Percentiles rank a stretch among this genome's conserved stretches.
These are phyloP conservation scores for Linum trigynum DNA, from an alignment of 345 rosid genomes.

Conservation along the genomic window DNA sequence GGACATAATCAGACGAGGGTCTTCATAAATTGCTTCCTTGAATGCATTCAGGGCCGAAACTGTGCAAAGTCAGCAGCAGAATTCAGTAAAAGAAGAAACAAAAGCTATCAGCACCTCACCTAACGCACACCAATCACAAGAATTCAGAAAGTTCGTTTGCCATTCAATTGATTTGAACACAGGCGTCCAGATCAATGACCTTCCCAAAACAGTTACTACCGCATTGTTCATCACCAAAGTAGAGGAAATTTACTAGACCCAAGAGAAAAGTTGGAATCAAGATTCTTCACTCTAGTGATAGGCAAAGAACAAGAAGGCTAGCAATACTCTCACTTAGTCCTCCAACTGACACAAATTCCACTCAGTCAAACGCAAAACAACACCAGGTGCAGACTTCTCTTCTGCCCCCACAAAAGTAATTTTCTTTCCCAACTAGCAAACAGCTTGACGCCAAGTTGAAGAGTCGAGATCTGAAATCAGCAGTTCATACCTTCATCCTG, in stretches of 20 bases:
- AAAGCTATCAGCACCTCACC: too few relatives aligned
- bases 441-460: background rate
- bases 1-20: conserved; percentile 63
- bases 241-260: background rate
- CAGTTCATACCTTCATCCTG: conserved; percentile 53
- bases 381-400: background rate
- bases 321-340: background rate
- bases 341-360: background rate
- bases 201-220: background rate
- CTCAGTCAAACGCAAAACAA: background rate
- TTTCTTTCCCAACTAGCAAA: background rate
- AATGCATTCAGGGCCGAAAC: conserved; percentile 65
- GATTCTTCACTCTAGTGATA: background rate
- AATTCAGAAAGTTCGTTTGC: background rate
- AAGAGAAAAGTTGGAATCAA: background rate
- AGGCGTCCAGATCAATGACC: background rate
- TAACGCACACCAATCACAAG: background rate
- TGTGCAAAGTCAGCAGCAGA: conserved; percentile 16
- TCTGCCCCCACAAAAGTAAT: background rate
- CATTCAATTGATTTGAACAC: background rate
- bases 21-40: conserved; percentile 84
- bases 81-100: background rate
- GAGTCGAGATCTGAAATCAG: conserved; percentile 46
- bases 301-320: background rate
- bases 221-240: background rate